Evolutionary conservation across 208 protist species (phyloP).

Genomic region (Naegleria gruberi): DNA sequence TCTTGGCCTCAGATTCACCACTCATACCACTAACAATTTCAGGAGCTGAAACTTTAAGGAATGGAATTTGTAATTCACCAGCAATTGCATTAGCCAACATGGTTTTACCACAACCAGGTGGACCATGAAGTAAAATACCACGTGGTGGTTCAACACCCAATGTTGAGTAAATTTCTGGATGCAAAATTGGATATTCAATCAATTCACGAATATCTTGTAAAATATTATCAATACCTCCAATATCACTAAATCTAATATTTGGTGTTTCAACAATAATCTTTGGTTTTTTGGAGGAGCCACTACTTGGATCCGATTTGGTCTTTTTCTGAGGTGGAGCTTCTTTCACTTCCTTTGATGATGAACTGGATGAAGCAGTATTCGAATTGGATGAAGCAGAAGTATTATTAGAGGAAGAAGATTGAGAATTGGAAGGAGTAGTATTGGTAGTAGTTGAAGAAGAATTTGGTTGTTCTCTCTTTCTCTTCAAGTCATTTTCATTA

Average conservation of each 20-base stretch:
- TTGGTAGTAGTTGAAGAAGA: not conserved
- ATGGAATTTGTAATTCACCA: slow-evolving; percentile 77
- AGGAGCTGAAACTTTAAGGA: slow-evolving; percentile 84
- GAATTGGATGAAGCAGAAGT: not conserved
- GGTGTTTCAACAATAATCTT: slow-evolving; percentile 42
- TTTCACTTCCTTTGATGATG: too few species aligned
- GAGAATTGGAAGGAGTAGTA: not conserved
- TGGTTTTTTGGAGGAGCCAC: not conserved
- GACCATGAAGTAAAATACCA: slow-evolving; percentile 90
- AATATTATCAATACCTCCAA: slow-evolving; percentile 49
- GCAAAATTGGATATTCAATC: slow-evolving; percentile 81
- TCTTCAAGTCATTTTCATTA: not conserved
- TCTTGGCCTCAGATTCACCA: slow-evolving; percentile 94
- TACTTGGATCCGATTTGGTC: not conserved
- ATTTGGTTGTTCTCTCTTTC: not conserved
- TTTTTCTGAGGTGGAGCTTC: not conserved
- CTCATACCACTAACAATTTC: slow-evolving; percentile 95
- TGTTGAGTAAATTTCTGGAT: slow-evolving; percentile 84
- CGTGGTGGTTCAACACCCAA: slow-evolving; percentile 87
- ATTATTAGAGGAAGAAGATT: too few species aligned
- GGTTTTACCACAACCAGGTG: slow-evolving; percentile 87
- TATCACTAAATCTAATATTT: slow-evolving; percentile 35
- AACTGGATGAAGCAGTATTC: not conserved
- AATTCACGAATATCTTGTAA: slow-evolving; percentile 81
- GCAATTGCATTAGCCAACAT: slow-evolving; percentile 88